These are phyloP conservation scores for Carallia pectinifolia DNA, from an alignment of 345 rosid genomes.

Conservation along the genomic window DNA sequence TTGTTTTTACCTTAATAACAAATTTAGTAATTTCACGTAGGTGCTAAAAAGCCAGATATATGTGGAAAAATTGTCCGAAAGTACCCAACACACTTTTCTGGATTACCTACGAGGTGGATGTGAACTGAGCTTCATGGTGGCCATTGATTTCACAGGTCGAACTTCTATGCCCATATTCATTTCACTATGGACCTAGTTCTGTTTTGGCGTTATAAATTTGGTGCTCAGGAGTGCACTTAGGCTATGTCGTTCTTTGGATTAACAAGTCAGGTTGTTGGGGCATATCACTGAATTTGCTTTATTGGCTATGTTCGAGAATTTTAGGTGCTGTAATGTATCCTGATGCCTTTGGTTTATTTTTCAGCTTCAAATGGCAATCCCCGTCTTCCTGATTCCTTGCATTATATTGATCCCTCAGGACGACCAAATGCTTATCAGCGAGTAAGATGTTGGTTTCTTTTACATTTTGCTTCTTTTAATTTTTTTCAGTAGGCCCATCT, in stretches of 20 bases:
- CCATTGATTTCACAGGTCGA: conserved; percentile 89
- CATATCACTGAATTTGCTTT: neutral
- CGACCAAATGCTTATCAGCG: conserved; percentile 70
- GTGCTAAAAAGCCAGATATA: conserved; percentile 63
- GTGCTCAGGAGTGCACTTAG: neutral
- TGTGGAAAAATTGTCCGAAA: conserved; percentile 70
- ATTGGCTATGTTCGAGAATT: neutral
- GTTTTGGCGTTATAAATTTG: neutral
- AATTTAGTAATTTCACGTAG: conserved; percentile 33
- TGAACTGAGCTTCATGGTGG: conserved; percentile 92
- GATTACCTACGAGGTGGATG: conserved; percentile 83
- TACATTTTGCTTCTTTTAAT: neutral
- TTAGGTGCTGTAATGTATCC: neutral
- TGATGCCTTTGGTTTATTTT: conserved; percentile 5
- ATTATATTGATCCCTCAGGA: conserved; percentile 72
- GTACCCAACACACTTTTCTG: conserved; percentile 64
- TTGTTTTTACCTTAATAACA: conserved; percentile 1
- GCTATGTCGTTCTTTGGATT: neutral
- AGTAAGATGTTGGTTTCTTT: conserved; percentile 35
- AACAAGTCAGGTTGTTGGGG: neutral
- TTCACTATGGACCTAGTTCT: too few species aligned
- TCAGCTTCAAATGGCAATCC: conserved; percentile 96
- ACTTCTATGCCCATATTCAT: neutral
- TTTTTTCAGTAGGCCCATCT: neutral
- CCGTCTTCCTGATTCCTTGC: conserved; percentile 85